These are phyloP conservation scores for Sporothrix luriei DNA, from an alignment of 2,329 filamentous ascomycete species.

Conservation along the genomic window DNA sequence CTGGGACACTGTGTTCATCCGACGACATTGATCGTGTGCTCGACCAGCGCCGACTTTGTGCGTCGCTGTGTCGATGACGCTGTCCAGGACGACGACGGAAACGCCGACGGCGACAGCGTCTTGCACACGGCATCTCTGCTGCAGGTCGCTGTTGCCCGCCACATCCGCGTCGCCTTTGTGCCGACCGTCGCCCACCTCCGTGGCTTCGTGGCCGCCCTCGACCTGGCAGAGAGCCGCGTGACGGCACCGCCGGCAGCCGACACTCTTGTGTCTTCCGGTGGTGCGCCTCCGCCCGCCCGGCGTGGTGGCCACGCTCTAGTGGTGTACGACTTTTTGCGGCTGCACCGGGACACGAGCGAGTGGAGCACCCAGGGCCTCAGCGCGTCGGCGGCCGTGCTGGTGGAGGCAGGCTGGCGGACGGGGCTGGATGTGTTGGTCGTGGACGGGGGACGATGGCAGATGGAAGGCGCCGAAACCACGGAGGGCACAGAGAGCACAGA, in stretches of 20 bases:
- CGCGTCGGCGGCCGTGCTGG: constrained; percentile 61
- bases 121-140: constrained; percentile 64
- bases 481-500: constrained; percentile 45
- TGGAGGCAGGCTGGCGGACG: constrained; percentile 60
- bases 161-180: constrained; percentile 71
- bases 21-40: constrained; percentile 72
- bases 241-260: constrained; percentile 43
- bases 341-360: constrained; percentile 69
- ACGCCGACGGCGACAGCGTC: constrained; percentile 42
- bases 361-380: constrained; percentile 75
- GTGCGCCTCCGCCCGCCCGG: neutral
- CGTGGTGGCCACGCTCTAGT: constrained; percentile 48
- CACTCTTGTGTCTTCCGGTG: neutral
- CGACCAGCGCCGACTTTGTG: constrained; percentile 65
- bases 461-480: neutral
- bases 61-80: constrained; percentile 53
- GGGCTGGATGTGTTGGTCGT: constrained; percentile 51
- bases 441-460: constrained; percentile 45
- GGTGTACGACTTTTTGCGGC: constrained; percentile 64
- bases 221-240: constrained; percentile 44
- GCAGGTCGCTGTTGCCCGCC: constrained; percentile 67
- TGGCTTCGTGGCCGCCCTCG: constrained; percentile 68
- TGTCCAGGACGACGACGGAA: constrained; percentile 22
- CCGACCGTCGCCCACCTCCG: constrained; percentile 76
- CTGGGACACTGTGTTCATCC: constrained; percentile 58